Evolutionary conservation across 805 yeast genomes (phyloP).

Genomic region (Sungouiella blattae): DNA sequence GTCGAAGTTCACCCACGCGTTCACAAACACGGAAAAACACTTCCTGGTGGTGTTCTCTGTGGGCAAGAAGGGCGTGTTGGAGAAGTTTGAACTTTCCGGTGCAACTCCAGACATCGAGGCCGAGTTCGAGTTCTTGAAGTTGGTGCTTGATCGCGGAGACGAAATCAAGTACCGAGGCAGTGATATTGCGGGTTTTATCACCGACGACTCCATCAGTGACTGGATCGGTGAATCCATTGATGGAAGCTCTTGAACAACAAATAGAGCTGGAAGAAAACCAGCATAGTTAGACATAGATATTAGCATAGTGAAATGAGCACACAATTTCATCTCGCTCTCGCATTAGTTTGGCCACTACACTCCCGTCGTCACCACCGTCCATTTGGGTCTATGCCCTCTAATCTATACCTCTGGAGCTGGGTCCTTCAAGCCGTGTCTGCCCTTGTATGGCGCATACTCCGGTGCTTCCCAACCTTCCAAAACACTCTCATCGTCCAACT

Average conservation of each 20-base stretch:
- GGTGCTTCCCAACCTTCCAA: slow-evolving; percentile 53
- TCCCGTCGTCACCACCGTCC: not conserved
- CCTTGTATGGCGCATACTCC: slow-evolving; percentile 47
- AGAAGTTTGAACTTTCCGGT: slow-evolving; percentile 17
- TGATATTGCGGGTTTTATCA: slow-evolving; percentile 41
- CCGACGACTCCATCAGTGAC: slow-evolving; percentile 41
- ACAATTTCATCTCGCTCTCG: no score
- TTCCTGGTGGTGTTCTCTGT: slow-evolving; percentile 40
- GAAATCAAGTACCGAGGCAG: slow-evolving; percentile 39
- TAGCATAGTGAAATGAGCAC: no score
- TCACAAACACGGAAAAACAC: slow-evolving; percentile 32
- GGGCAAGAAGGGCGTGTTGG: slow-evolving; percentile 38
- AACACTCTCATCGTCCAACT: slow-evolving; percentile 43
- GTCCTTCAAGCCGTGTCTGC: slow-evolving; percentile 50
- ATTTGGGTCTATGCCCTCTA: not conserved
- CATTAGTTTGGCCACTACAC: not conserved
- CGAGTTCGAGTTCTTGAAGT: slow-evolving; percentile 33
- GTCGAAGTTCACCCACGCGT: slow-evolving; percentile 62
- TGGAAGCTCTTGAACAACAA: slow-evolving; percentile 32
- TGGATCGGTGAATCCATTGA: slow-evolving; percentile 47
- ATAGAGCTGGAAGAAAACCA: no score
- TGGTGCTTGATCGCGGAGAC: slow-evolving; percentile 23
- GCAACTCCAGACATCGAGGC: slow-evolving; percentile 10
- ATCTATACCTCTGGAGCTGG: slow-evolving; percentile 2
- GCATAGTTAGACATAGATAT: no score